These are phyloP conservation scores for Hamamelis virginiana DNA, from an alignment of 164 flowering plant genomes.

Conservation along the genomic window DNA sequence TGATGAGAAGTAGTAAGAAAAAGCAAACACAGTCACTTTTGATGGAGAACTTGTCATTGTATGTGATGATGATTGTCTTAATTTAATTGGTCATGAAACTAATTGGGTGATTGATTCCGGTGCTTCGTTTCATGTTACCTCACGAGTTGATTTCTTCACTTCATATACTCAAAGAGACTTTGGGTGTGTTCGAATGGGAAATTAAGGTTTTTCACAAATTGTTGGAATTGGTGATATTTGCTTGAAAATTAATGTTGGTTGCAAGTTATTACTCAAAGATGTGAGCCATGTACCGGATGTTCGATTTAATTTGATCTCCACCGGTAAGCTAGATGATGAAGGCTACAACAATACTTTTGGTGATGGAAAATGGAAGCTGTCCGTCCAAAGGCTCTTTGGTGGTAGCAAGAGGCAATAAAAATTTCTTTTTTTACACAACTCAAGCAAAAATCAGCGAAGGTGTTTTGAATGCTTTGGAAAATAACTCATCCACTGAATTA, in stretches of 20 bases:
- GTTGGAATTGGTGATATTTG: slow-evolving; percentile 23
- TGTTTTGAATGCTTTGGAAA: neutral
- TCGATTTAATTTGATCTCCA: slow-evolving; percentile 23
- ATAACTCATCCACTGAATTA: neutral
- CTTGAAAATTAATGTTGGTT: slow-evolving; percentile 9
- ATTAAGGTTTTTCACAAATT: slow-evolving; percentile 3
- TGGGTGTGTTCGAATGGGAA: slow-evolving; percentile 19
- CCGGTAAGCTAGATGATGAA: slow-evolving; percentile 14
- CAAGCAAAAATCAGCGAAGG: neutral
- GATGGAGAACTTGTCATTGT: too few species aligned
- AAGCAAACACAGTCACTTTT: too few species aligned
- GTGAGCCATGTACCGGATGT: slow-evolving; percentile 30
- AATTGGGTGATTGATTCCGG: neutral
- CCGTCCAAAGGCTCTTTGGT: slow-evolving; percentile 8
- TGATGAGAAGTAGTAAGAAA: too few species aligned
- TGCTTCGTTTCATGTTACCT: slow-evolving; percentile 10
- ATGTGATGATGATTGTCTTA: too few species aligned
- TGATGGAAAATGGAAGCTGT: slow-evolving; percentile 21
- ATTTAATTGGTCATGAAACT: too few species aligned
- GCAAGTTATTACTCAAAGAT: slow-evolving; percentile 4
- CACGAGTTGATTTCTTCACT: slow-evolving; percentile 6
- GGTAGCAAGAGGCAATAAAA: slow-evolving; percentile 13
- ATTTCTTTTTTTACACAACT: neutral
- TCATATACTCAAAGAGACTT: slow-evolving; percentile 16
- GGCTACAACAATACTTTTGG: slow-evolving; percentile 5